phyloP scores from a whole-genome alignment of 1,139 yeast genomes.

The Debaryomyces fabryi region DNA sequence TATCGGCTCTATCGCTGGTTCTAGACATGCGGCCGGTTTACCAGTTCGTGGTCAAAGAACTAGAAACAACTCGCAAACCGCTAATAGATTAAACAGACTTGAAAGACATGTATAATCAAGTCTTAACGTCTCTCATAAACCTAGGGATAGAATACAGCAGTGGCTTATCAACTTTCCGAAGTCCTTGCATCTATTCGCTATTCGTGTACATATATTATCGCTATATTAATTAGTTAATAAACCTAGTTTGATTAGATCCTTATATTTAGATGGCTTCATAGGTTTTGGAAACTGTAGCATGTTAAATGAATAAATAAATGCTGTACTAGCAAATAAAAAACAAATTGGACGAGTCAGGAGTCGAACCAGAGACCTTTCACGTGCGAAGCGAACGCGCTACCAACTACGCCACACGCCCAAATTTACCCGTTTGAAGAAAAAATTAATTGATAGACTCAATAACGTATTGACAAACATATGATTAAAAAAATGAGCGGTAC shows the following conservation, averaged over 20 bases:
- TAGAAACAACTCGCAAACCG: slow-evolving; percentile 86
- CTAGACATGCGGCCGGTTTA: slow-evolving; percentile 83
- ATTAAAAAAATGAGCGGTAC: slow-evolving; percentile 65
- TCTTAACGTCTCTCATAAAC: not conserved
- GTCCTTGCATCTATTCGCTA: not conserved
- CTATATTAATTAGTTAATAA: not conserved
- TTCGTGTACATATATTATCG: not conserved
- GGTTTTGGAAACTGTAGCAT: not conserved
- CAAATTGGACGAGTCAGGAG: slow-evolving; percentile 81
- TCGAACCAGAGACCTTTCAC: slow-evolving; percentile 91
- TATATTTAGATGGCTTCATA: too few relatives aligned
- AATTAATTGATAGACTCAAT: too few relatives aligned
- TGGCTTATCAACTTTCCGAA: not conserved
- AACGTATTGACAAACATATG: too few relatives aligned
- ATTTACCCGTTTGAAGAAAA: not conserved
- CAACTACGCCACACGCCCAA: slow-evolving; percentile 91
- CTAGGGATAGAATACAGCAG: not conserved
- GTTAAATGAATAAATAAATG: not conserved
- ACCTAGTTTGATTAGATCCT: not conserved
- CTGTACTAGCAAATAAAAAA: slow-evolving; percentile 7
- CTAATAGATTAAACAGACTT: slow-evolving; percentile 77
- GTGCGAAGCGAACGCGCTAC: slow-evolving; percentile 92
- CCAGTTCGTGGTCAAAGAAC: slow-evolving; percentile 97
- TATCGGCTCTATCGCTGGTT: slow-evolving; percentile 86
- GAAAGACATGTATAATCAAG: slow-evolving; percentile 48